These are phyloP conservation scores for Dactylellina leptospora DNA, from an alignment of 2,329 filamentous ascomycete genomes.

Conservation along the genomic window DNA sequence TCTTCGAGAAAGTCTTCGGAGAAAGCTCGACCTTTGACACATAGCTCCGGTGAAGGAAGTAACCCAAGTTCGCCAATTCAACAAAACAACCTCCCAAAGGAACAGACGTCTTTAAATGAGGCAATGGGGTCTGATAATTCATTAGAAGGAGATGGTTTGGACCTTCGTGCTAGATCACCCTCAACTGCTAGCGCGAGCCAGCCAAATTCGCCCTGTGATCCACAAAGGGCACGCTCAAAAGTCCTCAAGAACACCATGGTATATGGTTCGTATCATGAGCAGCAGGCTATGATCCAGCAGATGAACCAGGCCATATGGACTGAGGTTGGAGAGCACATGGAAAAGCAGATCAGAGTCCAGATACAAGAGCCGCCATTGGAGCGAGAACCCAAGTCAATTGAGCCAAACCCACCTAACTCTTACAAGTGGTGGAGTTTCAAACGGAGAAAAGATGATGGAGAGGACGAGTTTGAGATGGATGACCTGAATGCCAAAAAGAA, in stretches of 20 bases:
- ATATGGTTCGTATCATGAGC: slow-evolving; percentile 36
- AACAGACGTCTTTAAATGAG: slow-evolving; percentile 5
- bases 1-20: background rate
- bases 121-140: slow-evolving; percentile 10
- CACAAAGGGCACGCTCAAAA: slow-evolving; percentile 7
- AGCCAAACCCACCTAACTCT: background rate
- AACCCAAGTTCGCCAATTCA: slow-evolving; percentile 12
- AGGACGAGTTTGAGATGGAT: slow-evolving; percentile 1
- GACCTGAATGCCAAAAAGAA: background rate
- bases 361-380: slow-evolving; percentile 13
- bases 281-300: slow-evolving; percentile 24
- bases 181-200: background rate
- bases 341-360: slow-evolving; percentile 12
- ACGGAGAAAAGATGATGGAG: background rate
- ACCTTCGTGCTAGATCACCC: background rate
- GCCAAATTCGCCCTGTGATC: slow-evolving; percentile 6
- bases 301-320: slow-evolving; percentile 46
- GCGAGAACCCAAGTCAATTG: too few species aligned
- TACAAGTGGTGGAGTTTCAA: slow-evolving; percentile 19
- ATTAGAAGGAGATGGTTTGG: background rate
- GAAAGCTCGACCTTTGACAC: slow-evolving; percentile 13
- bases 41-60: slow-evolving; percentile 7
- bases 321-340: slow-evolving; percentile 35
- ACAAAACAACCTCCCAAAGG: slow-evolving; percentile 9
- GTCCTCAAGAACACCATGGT: slow-evolving; percentile 30